Conservation (phyloP, 495 filamentous ascomycete genomes). For the Neurospora africana region DNA sequence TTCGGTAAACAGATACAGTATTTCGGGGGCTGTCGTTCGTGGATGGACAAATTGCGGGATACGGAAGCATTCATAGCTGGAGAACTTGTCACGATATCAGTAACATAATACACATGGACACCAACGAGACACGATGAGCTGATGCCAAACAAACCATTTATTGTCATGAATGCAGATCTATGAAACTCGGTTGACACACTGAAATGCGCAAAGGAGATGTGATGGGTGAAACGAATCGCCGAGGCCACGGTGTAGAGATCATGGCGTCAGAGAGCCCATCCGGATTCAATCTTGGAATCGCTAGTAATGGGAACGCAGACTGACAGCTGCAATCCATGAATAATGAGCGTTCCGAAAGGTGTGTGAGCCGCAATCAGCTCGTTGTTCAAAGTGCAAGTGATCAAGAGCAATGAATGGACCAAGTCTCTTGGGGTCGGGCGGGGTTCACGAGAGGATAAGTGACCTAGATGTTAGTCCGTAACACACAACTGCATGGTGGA, state of each 20-base stretch:
- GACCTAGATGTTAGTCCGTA: background rate
- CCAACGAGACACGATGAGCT: background rate
- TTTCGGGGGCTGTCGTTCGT: background rate
- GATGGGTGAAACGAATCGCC: constrained; percentile 54
- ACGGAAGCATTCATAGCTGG: background rate
- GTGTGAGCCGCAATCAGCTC: background rate
- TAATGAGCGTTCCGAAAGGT: constrained; percentile 31
- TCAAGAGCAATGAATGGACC: background rate
- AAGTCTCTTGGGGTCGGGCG: background rate
- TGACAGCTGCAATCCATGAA: constrained; percentile 40
- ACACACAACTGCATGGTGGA: background rate
- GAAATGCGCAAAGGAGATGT: constrained; percentile 12
- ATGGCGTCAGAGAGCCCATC: constrained; percentile 52
- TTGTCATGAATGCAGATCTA: background rate
- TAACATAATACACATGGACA: background rate
- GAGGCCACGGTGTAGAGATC: constrained; percentile 35
- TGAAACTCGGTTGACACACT: background rate
- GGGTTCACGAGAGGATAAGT: background rate
- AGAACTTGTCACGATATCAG: background rate
- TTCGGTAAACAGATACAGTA: background rate
- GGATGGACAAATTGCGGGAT: background rate
- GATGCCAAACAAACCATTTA: background rate
- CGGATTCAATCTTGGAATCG: constrained; percentile 40
- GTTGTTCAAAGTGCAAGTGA: constrained; percentile 1
- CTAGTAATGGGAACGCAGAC: constrained; percentile 43